Conservation (phyloP, 345 rosid genomes). For the Pistacia atlantica region DNA sequence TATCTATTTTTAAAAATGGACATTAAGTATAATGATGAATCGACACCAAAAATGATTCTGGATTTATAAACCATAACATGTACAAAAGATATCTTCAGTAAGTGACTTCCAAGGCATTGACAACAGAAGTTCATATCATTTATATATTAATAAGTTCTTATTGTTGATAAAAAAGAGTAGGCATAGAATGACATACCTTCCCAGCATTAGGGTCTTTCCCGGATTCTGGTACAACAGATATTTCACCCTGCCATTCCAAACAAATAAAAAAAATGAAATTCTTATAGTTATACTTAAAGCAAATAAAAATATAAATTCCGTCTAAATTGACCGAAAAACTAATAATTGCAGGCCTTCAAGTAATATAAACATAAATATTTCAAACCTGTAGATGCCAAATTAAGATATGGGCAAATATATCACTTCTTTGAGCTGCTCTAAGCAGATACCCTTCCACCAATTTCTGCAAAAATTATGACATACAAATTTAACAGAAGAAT, state of each 20-base stretch:
- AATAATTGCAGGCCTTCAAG: conserved; percentile 18
- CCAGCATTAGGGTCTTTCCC: conserved; percentile 60
- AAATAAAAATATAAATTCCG: conserved; percentile 11
- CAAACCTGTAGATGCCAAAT: conserved; percentile 97
- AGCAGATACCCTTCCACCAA: conserved; percentile 97
- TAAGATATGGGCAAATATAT: conserved; percentile 93
- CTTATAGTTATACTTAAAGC: conserved; percentile 2
- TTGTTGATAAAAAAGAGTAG: conserved; percentile 4
- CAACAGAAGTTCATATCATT: neutral
- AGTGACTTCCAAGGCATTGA: neutral
- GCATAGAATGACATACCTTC: conserved; percentile 49
- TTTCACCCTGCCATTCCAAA: conserved; percentile 77
- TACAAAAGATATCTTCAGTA: neutral
- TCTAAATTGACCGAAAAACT: neutral
- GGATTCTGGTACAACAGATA: conserved; percentile 50
- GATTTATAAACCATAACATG: neutral
- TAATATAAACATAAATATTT: conserved; percentile 11
- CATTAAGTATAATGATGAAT: neutral
- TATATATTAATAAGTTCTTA: neutral
- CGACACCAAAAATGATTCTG: neutral
- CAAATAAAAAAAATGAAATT: neutral
- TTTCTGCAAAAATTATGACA: conserved; percentile 51
- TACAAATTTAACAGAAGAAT: neutral
- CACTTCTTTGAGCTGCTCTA: conserved; percentile 96
- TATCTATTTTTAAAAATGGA: neutral